A percentile compares a stretch with the other conserved stretches of the same genome.
Conservation (phyloP, 2,329 filamentous ascomycete species). For the Fusarium torreyae region DNA sequence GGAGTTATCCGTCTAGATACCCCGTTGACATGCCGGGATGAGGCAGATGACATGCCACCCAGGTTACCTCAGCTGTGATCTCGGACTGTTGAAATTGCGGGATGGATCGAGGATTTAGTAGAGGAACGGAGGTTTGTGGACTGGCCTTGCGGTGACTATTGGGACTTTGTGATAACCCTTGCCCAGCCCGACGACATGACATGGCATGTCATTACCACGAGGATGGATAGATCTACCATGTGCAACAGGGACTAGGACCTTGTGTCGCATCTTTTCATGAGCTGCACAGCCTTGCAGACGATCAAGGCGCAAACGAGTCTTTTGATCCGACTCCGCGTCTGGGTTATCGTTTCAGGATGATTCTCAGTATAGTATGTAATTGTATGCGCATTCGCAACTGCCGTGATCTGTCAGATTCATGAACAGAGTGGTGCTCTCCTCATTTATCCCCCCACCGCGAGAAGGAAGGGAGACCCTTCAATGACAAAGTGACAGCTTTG, state of each 20-base stretch:
- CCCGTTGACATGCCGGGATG: conserved; percentile 7
- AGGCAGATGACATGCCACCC: conserved; percentile 26
- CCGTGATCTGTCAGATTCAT: conserved; percentile 8
- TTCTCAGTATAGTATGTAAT: neutral
- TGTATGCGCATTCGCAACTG: neutral
- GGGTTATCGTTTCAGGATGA: neutral
- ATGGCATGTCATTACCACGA: conserved; percentile 34
- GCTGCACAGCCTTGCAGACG: conserved; percentile 43
- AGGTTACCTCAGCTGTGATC: conserved; percentile 32
- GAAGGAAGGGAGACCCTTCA: conserved; percentile 1
- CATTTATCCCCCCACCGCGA: neutral
- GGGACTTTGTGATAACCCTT: conserved; percentile 19
- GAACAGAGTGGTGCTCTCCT: conserved; percentile 1
- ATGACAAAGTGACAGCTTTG: conserved; percentile 11
- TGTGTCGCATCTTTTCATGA: conserved; percentile 47
- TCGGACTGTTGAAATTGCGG: conserved; percentile 30
- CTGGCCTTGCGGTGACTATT: conserved; percentile 25
- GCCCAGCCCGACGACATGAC: conserved; percentile 11
- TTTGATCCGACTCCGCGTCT: conserved; percentile 5
- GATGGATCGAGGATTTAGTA: conserved; percentile 40
- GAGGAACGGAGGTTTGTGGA: conserved; percentile 26
- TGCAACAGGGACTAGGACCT: conserved; percentile 45
- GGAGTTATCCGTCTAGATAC: conserved; percentile 27
- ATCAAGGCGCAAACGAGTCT: conserved; percentile 34
- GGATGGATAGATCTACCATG: conserved; percentile 50